A percentile compares a stretch with the other conserved stretches of the same genome.
phyloP scores from a whole-genome alignment of 257 asterid genomes.

The Cynanchum wilfordii region DNA sequence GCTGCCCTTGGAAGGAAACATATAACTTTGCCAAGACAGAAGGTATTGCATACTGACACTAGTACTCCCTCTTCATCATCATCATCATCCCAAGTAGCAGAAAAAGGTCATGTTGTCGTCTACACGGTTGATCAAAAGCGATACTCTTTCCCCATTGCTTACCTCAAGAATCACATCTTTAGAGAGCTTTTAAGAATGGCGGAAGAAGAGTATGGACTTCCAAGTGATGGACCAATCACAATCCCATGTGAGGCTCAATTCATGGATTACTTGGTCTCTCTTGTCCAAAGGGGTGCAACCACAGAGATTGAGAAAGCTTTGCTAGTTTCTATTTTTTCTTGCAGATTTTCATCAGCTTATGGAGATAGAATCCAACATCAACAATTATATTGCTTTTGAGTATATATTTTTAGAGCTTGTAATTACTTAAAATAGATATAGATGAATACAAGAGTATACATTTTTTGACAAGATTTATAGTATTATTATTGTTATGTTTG shows the following conservation, averaged over 20 bases:
- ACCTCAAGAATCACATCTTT: conserved; percentile 7
- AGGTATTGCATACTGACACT: no score
- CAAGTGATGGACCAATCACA: conserved; percentile 16
- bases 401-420: neutral
- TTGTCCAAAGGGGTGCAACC: neutral
- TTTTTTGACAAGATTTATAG: neutral
- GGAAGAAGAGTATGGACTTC: conserved; percentile 22
- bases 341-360: neutral
- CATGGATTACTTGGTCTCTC: conserved; percentile 16
- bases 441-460: neutral
- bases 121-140: conserved; percentile 11
- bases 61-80: neutral
- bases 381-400: neutral
- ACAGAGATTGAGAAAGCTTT: conserved; percentile 11
- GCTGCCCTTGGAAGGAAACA: conserved; percentile 23
- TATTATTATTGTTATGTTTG: neutral
- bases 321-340: conserved; percentile 5
- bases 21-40: conserved; percentile 3
- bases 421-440: neutral
- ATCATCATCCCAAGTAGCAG: conserved; percentile 6
- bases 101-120: conserved; percentile 19
- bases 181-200: conserved; percentile 19
- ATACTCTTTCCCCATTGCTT: conserved; percentile 1
- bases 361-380: neutral
- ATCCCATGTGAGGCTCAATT: conserved; percentile 16